These are phyloP conservation scores for Scutellospora calospora DNA, from an alignment of 371 early-diverging fungal genomes.

Conservation along the genomic window DNA sequence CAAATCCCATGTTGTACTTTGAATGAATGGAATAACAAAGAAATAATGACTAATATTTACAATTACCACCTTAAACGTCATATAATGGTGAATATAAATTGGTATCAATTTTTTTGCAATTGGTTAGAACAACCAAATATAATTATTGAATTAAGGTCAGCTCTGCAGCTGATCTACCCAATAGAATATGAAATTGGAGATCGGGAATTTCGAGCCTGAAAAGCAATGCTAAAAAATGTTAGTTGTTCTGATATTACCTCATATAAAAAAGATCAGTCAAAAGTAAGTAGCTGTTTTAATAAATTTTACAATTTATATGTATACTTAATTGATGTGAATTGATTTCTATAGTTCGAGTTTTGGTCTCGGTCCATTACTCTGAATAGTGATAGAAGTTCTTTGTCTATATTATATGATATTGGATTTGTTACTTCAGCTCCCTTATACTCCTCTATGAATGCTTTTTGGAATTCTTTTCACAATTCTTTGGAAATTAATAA, in stretches of 20 bases:
- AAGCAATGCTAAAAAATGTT: background rate
- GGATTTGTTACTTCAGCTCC: background rate
- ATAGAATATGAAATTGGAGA: background rate
- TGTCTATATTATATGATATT: background rate
- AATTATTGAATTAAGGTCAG: background rate
- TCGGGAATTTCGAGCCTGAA: background rate
- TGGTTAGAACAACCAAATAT: background rate
- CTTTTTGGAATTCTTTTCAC: conserved; percentile 3
- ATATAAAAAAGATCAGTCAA: background rate
- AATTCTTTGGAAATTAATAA: background rate
- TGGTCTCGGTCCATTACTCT: background rate
- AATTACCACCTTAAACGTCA: background rate
- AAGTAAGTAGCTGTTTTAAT: background rate
- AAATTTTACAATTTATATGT: background rate
- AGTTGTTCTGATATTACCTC: background rate
- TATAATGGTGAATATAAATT: background rate
- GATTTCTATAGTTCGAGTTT: background rate
- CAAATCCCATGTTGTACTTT: background rate
- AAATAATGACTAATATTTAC: conserved; percentile 1
- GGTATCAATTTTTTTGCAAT: background rate
- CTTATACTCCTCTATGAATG: background rate
- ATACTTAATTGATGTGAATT: background rate
- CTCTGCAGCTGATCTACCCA: background rate
- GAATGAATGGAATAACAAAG: background rate
- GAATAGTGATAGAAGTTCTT: background rate